Conservation (phyloP, 139 green algal genomes). For the Chloropicon primus region DNA sequence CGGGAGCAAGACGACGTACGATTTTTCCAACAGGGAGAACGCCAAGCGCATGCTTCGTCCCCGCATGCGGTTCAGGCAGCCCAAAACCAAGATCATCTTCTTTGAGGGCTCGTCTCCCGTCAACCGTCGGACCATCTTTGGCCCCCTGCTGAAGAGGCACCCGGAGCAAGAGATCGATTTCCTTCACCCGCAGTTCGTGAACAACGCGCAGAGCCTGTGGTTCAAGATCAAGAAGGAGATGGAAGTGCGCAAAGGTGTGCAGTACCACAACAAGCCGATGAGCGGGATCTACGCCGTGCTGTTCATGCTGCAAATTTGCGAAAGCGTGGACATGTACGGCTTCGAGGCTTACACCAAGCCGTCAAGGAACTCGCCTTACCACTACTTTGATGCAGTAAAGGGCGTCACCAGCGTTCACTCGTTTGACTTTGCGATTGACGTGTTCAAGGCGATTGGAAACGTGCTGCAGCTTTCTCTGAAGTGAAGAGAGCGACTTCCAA, state of each 20-base stretch:
- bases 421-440: conserved; percentile 17
- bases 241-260: conserved; percentile 1
- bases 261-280: conserved; percentile 24
- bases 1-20: conserved; percentile 16
- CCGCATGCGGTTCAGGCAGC: neutral
- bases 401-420: conserved; percentile 17
- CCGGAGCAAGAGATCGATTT: conserved; percentile 4
- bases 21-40: conserved; percentile 19
- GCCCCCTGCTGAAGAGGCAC: conserved; percentile 16
- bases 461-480: conserved; percentile 3
- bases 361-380: conserved; percentile 7
- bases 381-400: conserved; percentile 20
- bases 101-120: conserved; percentile 11
- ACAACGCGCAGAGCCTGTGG: conserved; percentile 3
- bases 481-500: neutral
- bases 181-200: conserved; percentile 12
- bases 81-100: conserved; percentile 3
- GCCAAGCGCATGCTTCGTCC: conserved; percentile 3
- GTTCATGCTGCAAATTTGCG: conserved; percentile 13
- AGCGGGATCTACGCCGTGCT: conserved; percentile 13
- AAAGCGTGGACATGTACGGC: conserved; percentile 12
- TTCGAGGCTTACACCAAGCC: conserved; percentile 15
- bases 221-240: conserved; percentile 7
- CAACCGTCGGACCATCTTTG: conserved; percentile 11
- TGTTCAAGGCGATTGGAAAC: conserved; percentile 3